Evolutionary conservation across 768 basidiomycete genomes (phyloP).

Genomic region (Pulveroboletus sp.): DNA sequence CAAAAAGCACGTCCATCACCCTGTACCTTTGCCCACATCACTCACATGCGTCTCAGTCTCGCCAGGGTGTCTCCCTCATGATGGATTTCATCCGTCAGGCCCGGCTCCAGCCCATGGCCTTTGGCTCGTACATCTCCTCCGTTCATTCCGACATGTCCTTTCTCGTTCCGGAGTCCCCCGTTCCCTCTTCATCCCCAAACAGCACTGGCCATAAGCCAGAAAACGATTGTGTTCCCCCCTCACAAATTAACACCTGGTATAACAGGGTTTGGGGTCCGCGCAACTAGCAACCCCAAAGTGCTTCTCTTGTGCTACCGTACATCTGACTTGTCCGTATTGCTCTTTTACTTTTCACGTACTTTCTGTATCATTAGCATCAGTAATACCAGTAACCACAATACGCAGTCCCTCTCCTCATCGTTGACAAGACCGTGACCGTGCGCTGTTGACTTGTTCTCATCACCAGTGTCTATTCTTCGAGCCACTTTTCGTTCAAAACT

Average conservation of each 20-base stretch:
- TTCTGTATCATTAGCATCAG: slow-evolving; percentile 33
- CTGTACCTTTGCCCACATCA: background rate
- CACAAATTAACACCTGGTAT: slow-evolving; percentile 24
- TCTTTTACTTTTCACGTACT: slow-evolving; percentile 13
- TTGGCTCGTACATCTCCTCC: slow-evolving; percentile 36
- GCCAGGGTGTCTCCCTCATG: slow-evolving; percentile 84
- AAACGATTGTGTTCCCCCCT: slow-evolving; percentile 3
- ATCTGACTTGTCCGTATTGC: slow-evolving; percentile 14
- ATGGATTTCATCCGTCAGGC: slow-evolving; percentile 78
- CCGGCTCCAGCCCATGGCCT: slow-evolving; percentile 51
- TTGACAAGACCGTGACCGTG: background rate
- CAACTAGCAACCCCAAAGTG: slow-evolving; percentile 5
- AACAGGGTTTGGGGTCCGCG: slow-evolving; percentile 23
- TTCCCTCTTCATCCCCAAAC: slow-evolving; percentile 10
- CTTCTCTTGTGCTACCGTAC: slow-evolving; percentile 16
- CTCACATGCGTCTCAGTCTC: slow-evolving; percentile 50
- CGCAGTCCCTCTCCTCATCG: background rate
- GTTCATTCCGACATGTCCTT: slow-evolving; percentile 34
- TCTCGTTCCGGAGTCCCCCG: slow-evolving; percentile 19
- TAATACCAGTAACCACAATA: slow-evolving; percentile 26
- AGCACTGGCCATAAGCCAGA: slow-evolving; percentile 18
- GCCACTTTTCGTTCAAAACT: slow-evolving; percentile 6
- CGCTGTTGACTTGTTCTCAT: slow-evolving; percentile 6
- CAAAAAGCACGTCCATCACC: slow-evolving; percentile 59
- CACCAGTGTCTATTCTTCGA: background rate